These are phyloP conservation scores for Tolypocladium tundrense DNA, from an alignment of 2,329 filamentous ascomycete genomes.

Conservation along the genomic window DNA sequence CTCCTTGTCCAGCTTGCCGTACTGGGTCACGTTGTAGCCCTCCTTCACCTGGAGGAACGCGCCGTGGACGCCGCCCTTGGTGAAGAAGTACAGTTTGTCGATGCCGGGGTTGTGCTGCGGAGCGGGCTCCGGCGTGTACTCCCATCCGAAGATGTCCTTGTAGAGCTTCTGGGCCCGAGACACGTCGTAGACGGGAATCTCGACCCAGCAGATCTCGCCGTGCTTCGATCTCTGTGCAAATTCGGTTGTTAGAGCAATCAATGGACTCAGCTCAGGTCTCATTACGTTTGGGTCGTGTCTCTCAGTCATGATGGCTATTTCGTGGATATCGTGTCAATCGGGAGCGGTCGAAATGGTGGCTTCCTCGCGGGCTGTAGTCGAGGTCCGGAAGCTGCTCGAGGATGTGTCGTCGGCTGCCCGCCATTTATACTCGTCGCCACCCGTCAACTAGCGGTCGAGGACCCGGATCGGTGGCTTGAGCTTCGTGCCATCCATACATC, in stretches of 20 bases:
- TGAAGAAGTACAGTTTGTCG: constrained; percentile 23
- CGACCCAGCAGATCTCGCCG: constrained; percentile 27
- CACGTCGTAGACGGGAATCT: constrained; percentile 25
- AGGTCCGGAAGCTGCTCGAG: background rate
- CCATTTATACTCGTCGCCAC: background rate
- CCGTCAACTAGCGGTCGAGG: background rate
- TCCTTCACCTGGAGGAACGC: constrained; percentile 23
- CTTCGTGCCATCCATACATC: background rate
- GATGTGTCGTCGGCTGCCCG: background rate
- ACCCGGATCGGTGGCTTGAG: background rate
- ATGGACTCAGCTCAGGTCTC: background rate
- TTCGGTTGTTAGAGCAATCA: background rate
- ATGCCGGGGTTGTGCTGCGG: constrained; percentile 11
- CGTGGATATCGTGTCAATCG: background rate
- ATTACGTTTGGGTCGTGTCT: background rate
- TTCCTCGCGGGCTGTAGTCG: background rate
- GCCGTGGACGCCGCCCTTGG: constrained; percentile 20
- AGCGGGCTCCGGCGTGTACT: constrained; percentile 12
- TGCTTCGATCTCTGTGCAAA: background rate
- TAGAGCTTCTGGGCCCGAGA: constrained; percentile 26
- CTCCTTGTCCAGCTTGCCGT: constrained; percentile 11
- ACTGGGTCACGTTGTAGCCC: constrained; percentile 15
- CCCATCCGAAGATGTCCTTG: constrained; percentile 23
- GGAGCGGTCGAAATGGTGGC: background rate
- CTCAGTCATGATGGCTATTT: background rate